These are phyloP conservation scores for Lepidium didymum DNA, from an alignment of 345 rosid species.

Conservation along the genomic window DNA sequence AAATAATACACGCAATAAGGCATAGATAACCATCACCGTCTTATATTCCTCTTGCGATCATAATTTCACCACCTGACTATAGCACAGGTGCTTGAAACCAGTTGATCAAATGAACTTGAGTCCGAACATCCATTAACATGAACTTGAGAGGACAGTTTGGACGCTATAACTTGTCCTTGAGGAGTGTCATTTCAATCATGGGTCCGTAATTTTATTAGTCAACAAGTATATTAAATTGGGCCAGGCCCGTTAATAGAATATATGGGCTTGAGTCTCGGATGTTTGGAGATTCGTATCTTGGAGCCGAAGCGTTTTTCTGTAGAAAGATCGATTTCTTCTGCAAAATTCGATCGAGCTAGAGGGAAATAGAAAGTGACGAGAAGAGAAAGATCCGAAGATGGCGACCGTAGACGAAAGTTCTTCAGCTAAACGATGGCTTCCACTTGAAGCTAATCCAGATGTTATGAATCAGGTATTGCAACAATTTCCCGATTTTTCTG, in stretches of 20 bases:
- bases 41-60: too few relatives aligned
- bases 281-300: background rate
- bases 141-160: too few relatives aligned
- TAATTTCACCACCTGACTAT: background rate
- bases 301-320: background rate
- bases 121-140: too few relatives aligned
- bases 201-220: background rate
- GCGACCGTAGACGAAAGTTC: constrained; percentile 46
- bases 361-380: background rate
- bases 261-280: background rate
- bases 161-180: too few relatives aligned
- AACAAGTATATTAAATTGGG: background rate
- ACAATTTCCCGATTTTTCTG: too few relatives aligned
- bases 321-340: background rate
- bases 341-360: constrained; percentile 1
- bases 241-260: background rate
- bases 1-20: background rate
- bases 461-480: constrained; percentile 87
- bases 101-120: background rate
- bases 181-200: too few relatives aligned
- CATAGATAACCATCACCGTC: background rate
- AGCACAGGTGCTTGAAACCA: background rate
- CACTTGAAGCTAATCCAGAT: constrained; percentile 96
- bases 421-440: constrained; percentile 87
- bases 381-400: constrained; percentile 37